Conservation (phyloP, 345 rosid genomes). For the Boechera divaricarpa region DNA sequence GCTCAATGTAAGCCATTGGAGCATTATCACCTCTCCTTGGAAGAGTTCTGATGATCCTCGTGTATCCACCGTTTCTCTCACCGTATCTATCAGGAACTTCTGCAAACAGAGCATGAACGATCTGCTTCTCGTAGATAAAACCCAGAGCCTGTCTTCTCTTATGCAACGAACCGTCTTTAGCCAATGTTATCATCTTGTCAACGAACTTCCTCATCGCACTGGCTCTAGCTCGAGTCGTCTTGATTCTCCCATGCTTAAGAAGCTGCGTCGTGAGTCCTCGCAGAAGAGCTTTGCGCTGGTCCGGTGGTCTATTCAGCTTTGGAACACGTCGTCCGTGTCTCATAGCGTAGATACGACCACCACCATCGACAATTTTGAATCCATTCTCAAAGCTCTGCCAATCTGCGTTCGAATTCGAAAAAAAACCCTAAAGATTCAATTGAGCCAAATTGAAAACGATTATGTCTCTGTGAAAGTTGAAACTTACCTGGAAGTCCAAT, state of each 20-base stretch:
- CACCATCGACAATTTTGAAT: constrained; percentile 56
- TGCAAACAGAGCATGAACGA: constrained; percentile 84
- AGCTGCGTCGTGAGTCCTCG: constrained; percentile 96
- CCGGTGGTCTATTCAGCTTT: constrained; percentile 92
- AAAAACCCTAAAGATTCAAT: constrained; percentile 7
- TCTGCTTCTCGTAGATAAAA: constrained; percentile 88
- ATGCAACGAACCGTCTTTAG: constrained; percentile 88
- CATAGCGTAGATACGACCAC: constrained; percentile 77
- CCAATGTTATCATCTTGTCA: constrained; percentile 92
- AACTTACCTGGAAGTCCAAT: constrained; percentile 59
- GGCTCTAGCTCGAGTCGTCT: constrained; percentile 88
- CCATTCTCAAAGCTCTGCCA: constrained; percentile 51
- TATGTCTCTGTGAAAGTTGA: too few relatives aligned
- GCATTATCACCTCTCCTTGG: constrained; percentile 99
- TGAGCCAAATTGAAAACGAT: constrained; percentile 9
- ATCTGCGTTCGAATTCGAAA: constrained; percentile 45
- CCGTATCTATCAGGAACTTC: constrained; percentile 91
- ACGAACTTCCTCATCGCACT: constrained; percentile 87
- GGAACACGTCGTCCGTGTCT: constrained; percentile 87
- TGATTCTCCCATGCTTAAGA: constrained; percentile 84
- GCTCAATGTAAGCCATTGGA: constrained; percentile 96
- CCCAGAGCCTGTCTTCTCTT: constrained; percentile 92
- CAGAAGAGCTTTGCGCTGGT: constrained; percentile 80
- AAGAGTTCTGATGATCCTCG: constrained; percentile 87
- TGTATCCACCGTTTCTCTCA: constrained; percentile 90